These are phyloP conservation scores for Suillus variegatus DNA, from an alignment of 768 basidiomycete genomes.

Conservation along the genomic window DNA sequence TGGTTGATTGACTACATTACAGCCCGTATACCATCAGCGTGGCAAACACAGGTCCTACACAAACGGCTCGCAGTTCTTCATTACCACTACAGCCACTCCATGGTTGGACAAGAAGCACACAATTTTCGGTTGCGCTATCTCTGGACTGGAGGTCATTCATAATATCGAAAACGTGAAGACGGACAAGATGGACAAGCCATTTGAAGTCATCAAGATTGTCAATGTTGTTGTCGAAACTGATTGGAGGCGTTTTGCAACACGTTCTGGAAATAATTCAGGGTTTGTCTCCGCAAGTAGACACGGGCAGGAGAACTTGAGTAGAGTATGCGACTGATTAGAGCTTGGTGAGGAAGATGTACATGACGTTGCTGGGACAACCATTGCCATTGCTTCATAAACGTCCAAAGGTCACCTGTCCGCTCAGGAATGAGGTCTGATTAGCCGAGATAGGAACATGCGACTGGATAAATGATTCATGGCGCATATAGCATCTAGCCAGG, in stretches of 20 bases:
- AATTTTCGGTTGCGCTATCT: slow-evolving; percentile 87
- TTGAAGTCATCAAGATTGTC: slow-evolving; percentile 90
- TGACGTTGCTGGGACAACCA: slow-evolving; percentile 8
- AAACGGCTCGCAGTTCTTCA: slow-evolving; percentile 98
- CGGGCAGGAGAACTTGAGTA: slow-evolving; percentile 65
- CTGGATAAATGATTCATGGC: slow-evolving; percentile 40
- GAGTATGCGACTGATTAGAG: slow-evolving; percentile 28
- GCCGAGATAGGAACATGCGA: slow-evolving; percentile 50
- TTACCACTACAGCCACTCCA: slow-evolving; percentile 91
- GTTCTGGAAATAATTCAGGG: slow-evolving; percentile 17
- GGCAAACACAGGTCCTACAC: slow-evolving; percentile 91
- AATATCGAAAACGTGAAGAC: slow-evolving; percentile 89
- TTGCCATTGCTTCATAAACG: slow-evolving; percentile 41
- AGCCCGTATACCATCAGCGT: slow-evolving; percentile 96
- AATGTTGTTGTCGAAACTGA: slow-evolving; percentile 54
- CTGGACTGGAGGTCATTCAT: slow-evolving; percentile 89
- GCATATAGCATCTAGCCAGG: too few species aligned
- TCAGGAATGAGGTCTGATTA: slow-evolving; percentile 41
- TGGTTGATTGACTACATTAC: slow-evolving; percentile 11
- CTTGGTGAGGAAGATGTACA: background rate
- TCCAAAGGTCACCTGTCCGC: slow-evolving; percentile 43
- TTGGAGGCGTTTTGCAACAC: slow-evolving; percentile 33
- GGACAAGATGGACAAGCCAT: slow-evolving; percentile 85
- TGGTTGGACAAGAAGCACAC: slow-evolving; percentile 94
- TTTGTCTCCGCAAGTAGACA: slow-evolving; percentile 18